phyloP scores from a whole-genome alignment of 352 stramenopile species.

The Elongisporangium prolatum region DNA sequence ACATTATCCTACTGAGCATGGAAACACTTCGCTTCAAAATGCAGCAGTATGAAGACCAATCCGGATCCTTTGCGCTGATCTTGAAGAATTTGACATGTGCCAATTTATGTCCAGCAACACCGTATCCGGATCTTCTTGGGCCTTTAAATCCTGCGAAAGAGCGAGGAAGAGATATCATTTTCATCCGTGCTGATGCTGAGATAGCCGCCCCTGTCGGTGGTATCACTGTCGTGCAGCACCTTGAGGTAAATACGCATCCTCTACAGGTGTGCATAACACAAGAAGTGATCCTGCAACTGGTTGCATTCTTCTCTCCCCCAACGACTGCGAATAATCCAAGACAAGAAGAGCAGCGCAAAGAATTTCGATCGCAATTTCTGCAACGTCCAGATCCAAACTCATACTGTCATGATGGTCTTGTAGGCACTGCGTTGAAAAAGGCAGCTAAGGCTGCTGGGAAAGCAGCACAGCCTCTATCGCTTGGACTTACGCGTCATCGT shows the following conservation, averaged over 20 bases:
- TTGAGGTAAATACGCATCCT: constrained; percentile 82
- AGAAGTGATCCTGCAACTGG: constrained; percentile 66
- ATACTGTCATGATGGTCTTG: constrained; percentile 23
- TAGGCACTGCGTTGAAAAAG: constrained; percentile 49
- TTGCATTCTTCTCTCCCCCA: constrained; percentile 47
- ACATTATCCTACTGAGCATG: constrained; percentile 52
- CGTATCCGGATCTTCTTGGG: constrained; percentile 64
- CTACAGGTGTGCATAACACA: constrained; percentile 84
- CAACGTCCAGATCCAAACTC: constrained; percentile 6
- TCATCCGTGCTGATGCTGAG: constrained; percentile 71
- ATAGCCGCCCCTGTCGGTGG: constrained; percentile 52
- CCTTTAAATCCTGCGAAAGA: constrained; percentile 29
- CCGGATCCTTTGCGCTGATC: constrained; percentile 50
- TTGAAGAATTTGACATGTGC: constrained; percentile 51
- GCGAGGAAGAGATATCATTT: constrained; percentile 61
- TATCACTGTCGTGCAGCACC: constrained; percentile 72
- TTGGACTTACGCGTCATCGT: constrained; percentile 25
- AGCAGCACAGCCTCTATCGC: constrained; percentile 43
- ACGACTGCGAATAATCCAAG: constrained; percentile 10
- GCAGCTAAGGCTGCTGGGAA: constrained; percentile 61
- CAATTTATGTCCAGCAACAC: constrained; percentile 67
- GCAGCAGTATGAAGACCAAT: constrained; percentile 70
- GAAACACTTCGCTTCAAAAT: constrained; percentile 48
- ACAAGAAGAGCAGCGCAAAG: constrained; percentile 49
- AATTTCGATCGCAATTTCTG: constrained; percentile 65